Evolutionary conservation across 306 rosid genomes (phyloP).

Genomic region (Arachis hypogaea): DNA sequence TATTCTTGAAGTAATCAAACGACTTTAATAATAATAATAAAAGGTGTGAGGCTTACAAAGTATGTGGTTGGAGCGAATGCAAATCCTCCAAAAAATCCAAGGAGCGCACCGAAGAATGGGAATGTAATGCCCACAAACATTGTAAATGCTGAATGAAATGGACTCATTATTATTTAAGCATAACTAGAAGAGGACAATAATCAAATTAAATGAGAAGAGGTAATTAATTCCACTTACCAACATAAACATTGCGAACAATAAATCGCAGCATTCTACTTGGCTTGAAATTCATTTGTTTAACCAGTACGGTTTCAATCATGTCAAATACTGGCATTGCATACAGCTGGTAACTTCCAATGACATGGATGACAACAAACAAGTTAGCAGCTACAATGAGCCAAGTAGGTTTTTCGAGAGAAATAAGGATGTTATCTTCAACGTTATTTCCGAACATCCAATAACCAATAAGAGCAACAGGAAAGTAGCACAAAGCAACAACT

Average conservation of each 20-base stretch:
- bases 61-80: conserved; percentile 80
- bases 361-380: conserved; percentile 70
- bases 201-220: not conserved
- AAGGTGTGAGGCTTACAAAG: conserved; percentile 49
- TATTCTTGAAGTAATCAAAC: too few species aligned
- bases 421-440: conserved; percentile 62
- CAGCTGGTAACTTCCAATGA: conserved; percentile 84
- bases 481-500: conserved; percentile 71
- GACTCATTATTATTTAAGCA: too few species aligned
- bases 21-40: too few species aligned
- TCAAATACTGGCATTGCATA: conserved; percentile 90
- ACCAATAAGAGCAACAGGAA: conserved; percentile 76
- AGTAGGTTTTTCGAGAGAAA: conserved; percentile 58
- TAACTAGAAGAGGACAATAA: too few species aligned
- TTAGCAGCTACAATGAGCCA: conserved; percentile 74
- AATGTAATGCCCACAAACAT: conserved; percentile 70
- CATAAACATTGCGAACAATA: conserved; percentile 54
- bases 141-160: conserved; percentile 60
- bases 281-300: conserved; percentile 54
- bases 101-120: conserved; percentile 73
- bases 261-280: conserved; percentile 59
- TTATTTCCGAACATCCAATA: conserved; percentile 60
- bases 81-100: conserved; percentile 79
- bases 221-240: conserved; percentile 51
- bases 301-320: conserved; percentile 73